These are phyloP conservation scores for Ogataea pini DNA, from an alignment of 805 yeast species.

Conservation along the genomic window DNA sequence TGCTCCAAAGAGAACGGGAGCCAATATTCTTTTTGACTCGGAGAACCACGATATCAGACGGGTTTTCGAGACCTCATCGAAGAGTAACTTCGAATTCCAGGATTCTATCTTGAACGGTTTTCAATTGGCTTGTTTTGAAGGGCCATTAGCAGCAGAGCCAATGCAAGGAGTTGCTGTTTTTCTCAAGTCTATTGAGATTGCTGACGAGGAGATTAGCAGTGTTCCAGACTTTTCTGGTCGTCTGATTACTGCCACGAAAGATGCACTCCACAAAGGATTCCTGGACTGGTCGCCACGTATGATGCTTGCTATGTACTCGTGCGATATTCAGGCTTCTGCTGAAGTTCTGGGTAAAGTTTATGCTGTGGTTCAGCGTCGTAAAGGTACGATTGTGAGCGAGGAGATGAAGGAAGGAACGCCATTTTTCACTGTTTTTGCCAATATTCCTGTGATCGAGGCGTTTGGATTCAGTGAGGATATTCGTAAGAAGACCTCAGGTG, in stretches of 20 bases:
- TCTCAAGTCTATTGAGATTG: conserved; percentile 40
- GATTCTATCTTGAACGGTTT: conserved; percentile 78
- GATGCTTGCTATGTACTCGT: conserved; percentile 87
- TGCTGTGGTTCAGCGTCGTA: conserved; percentile 86
- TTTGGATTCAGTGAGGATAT: conserved; percentile 97
- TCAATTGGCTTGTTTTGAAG: conserved; percentile 76
- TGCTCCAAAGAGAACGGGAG: conserved; percentile 77
- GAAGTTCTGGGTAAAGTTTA: conserved; percentile 95
- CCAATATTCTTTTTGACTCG: conserved; percentile 69
- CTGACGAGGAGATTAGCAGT: conserved; percentile 31
- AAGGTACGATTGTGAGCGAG: conserved; percentile 83
- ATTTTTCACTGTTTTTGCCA: conserved; percentile 82
- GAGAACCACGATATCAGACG: conserved; percentile 38
- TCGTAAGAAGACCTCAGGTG: conserved; percentile 90
- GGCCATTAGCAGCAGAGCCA: conserved; percentile 88
- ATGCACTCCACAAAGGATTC: conserved; percentile 68
- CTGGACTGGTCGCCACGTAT: conserved; percentile 85
- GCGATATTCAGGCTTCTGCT: conserved; percentile 93
- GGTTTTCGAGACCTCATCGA: conserved; percentile 23
- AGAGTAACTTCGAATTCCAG: conserved; percentile 44
- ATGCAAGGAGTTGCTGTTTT: conserved; percentile 75
- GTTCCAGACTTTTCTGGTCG: conserved; percentile 64
- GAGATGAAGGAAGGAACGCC: conserved; percentile 99
- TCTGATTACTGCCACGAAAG: conserved; percentile 70
- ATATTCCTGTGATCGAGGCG: conserved; percentile 91